phyloP scores from a whole-genome alignment of 805 yeast species.

The Pichia exigua region DNA sequence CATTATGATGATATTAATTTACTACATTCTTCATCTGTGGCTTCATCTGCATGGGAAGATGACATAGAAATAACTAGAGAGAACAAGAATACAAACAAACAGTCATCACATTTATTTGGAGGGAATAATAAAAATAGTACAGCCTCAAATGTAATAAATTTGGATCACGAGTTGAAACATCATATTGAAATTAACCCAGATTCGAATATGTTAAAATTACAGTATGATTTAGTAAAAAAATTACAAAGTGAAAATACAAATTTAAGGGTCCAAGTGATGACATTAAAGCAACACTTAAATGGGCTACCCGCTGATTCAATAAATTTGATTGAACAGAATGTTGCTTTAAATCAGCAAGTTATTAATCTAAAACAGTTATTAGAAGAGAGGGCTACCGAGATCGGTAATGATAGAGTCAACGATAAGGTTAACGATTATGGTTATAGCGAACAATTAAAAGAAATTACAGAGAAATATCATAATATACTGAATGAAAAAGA shows the following conservation, averaged over 20 bases:
- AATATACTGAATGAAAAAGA: conserved; percentile 5
- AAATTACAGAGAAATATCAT: neutral
- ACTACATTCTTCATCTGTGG: conserved; percentile 12
- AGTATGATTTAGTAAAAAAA: conserved; percentile 20
- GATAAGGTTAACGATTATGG: neutral
- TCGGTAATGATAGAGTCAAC: neutral
- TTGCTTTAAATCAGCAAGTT: conserved; percentile 9
- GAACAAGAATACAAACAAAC: neutral
- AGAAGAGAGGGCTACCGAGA: neutral
- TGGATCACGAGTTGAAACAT: conserved; percentile 15
- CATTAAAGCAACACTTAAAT: conserved; percentile 31
- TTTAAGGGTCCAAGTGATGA: conserved; percentile 35
- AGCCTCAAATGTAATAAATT: conserved; percentile 22
- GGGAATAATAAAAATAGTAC: conserved; percentile 5
- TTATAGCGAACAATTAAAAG: neutral
- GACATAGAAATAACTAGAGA: conserved; percentile 6
- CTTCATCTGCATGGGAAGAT: conserved; percentile 18
- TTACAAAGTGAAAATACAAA: conserved; percentile 37
- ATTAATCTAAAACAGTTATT: conserved; percentile 1
- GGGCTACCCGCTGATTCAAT: conserved; percentile 37
- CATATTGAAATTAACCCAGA: conserved; percentile 11
- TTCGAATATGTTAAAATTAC: conserved; percentile 20
- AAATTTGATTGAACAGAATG: conserved; percentile 24
- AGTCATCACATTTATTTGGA: conserved; percentile 10
- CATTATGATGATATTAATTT: neutral